Evolutionary conservation across 805 yeast genomes (phyloP), one percentile per base, ranked within the genome.

Genomic region (Saccharomycopsis synnaedendra): DNA sequence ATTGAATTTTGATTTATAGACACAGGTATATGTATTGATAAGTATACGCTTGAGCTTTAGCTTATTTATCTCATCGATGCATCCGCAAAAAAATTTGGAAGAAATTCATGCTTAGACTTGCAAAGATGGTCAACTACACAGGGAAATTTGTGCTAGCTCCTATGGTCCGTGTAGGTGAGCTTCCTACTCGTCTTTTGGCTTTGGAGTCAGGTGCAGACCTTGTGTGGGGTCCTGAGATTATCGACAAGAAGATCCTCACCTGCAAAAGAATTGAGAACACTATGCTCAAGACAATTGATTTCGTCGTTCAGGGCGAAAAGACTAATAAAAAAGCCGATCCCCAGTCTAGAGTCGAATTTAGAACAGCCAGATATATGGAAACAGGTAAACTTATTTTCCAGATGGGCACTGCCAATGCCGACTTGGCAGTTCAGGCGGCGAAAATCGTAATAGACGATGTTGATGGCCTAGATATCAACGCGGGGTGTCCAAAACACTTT

Each of bases 401-500:
- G 64, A 70, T 93, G 68, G 98, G 98, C 10, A 82, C 96, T 0
- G 73, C 96, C 0, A 74, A 79, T 53, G 80, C 97, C 0, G 82
- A 78, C 0, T 64, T 88, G 27, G 98, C 98, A 0, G 95, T 88
- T 1, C 68, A 82, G 52, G 98, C 97, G 1, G 97, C 95, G 0
- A 66, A 74, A 46, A 71, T 81, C 40, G 85, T 93, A 3, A 86
- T 89, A 5, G 59, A 70, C 1, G 97, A 93, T 62, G 97, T 93
- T 3, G 88, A 78, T 54, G 97, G 95, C 5, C 83, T 93, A 4
- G 98, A 93, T 61, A 72, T 93, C 49, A 93, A 93, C 62, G 87
- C 96, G 32, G 98, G 98, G 4, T 93, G 98, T 65, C 98, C 98
- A 3, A 93, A 90, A 61, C 97, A 88, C 56, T 93, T 93, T 58